A percentile compares a stretch with the other conserved stretches of the same genome.
Conservation (phyloP, 176 grass and related monocot genomes). For the Triticum dicoccoides region DNA sequence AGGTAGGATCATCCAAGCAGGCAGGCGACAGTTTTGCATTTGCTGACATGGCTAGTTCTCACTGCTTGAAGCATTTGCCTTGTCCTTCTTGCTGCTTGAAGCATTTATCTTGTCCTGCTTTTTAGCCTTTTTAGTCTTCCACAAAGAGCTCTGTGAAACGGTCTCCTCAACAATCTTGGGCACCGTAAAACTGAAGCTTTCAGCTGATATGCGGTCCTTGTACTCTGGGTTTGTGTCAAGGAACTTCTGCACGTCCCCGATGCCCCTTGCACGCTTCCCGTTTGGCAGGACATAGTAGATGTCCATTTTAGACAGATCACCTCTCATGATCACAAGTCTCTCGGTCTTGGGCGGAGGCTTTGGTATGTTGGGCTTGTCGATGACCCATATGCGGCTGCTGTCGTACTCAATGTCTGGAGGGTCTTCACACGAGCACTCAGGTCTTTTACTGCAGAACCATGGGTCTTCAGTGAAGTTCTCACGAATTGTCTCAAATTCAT, state of each 20-base stretch:
- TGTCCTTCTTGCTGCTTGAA: conserved; percentile 25
- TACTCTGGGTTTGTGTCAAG: conserved; percentile 71
- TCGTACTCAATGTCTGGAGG: conserved; percentile 77
- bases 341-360: conserved; percentile 68
- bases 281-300: conserved; percentile 84
- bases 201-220: conserved; percentile 43
- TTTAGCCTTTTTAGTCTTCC: conserved; percentile 51
- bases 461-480: conserved; percentile 64
- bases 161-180: conserved; percentile 74
- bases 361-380: conserved; percentile 80
- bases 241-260: conserved; percentile 71
- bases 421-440: conserved; percentile 56
- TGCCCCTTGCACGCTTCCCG: conserved; percentile 61
- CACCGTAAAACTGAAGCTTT: conserved; percentile 67
- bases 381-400: conserved; percentile 62
- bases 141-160: conserved; percentile 48
- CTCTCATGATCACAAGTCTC: conserved; percentile 63
- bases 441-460: conserved; percentile 67
- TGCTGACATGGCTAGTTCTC: conserved; percentile 5
- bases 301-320: conserved; percentile 84
- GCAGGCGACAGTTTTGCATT: background rate
- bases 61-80: conserved; percentile 14
- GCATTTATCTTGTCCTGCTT: conserved; percentile 32
- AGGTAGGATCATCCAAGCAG: background rate
- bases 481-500: conserved; percentile 75